Conservation (phyloP, 495 filamentous ascomycete species). For the Talaromyces nanjingensis region DNA sequence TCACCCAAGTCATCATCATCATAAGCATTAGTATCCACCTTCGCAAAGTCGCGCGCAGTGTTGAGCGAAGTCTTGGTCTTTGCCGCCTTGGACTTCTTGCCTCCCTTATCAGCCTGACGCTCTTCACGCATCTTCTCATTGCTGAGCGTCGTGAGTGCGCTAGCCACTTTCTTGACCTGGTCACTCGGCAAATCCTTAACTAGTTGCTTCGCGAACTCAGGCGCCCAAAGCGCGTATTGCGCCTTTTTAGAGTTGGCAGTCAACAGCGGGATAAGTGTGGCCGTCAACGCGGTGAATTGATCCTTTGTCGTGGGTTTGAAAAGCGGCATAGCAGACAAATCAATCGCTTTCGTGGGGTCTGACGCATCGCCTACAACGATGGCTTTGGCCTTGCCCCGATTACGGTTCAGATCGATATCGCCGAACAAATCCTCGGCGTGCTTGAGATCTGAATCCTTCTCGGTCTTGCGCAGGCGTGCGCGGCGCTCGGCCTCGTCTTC, state of each 20-base stretch:
- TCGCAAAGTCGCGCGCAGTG: slow-evolving; percentile 56
- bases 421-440: slow-evolving; percentile 92
- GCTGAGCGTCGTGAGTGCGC: slow-evolving; percentile 70
- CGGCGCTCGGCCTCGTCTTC: slow-evolving; percentile 67
- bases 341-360: slow-evolving; percentile 71
- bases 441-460: slow-evolving; percentile 83
- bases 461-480: slow-evolving; percentile 64
- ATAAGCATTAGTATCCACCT: slow-evolving; percentile 65
- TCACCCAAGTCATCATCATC: slow-evolving; percentile 67
- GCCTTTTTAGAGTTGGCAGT: slow-evolving; percentile 72
- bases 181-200: slow-evolving; percentile 81
- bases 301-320: slow-evolving; percentile 86
- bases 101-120: slow-evolving; percentile 87
- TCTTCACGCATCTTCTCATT: slow-evolving; percentile 99
- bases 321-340: slow-evolving; percentile 68
- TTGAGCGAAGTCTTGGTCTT: slow-evolving; percentile 87
- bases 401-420: slow-evolving; percentile 62
- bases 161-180: slow-evolving; percentile 92
- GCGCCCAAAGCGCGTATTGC: slow-evolving; percentile 80
- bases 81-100: slow-evolving; percentile 91
- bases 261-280: slow-evolving; percentile 69
- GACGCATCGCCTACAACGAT: slow-evolving; percentile 57
- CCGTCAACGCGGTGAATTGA: slow-evolving; percentile 71
- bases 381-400: slow-evolving; percentile 49
- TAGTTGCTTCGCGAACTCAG: slow-evolving; percentile 83